Evolutionary conservation across 306 rosid species (phyloP).

Genomic region (Lathyrus oleraceus): DNA sequence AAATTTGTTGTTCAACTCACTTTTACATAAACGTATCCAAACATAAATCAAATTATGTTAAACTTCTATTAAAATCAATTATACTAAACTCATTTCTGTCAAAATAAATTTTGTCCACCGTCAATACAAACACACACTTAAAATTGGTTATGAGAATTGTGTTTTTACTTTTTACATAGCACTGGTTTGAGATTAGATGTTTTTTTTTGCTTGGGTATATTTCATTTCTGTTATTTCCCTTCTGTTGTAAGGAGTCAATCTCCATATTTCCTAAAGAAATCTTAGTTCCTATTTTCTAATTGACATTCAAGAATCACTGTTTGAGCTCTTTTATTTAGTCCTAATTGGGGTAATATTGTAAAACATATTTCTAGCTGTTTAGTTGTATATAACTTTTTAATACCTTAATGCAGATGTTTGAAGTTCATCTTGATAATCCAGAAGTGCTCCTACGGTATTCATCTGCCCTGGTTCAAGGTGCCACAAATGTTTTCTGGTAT

Average conservation of each 20-base stretch:
- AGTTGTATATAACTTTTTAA: conserved; percentile 27
- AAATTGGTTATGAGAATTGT: not conserved
- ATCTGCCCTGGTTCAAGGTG: conserved; percentile 97
- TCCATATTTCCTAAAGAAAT: conserved; percentile 1
- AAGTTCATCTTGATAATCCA: conserved; percentile 72
- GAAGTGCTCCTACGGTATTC: conserved; percentile 96
- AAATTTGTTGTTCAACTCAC: too few relatives aligned
- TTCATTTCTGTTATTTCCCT: conserved; percentile 23
- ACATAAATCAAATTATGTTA: too few relatives aligned
- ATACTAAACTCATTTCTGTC: too few relatives aligned
- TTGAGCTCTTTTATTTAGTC: not conserved
- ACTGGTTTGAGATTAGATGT: conserved; percentile 19
- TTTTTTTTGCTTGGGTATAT: conserved; percentile 3
- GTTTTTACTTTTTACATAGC: conserved; percentile 2
- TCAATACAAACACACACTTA: too few relatives aligned
- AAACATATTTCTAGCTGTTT: conserved; percentile 20
- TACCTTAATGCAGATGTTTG: conserved; percentile 73
- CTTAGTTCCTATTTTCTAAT: conserved; percentile 1
- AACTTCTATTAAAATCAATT: too few relatives aligned
- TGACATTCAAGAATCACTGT: not conserved
- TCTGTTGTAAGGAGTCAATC: conserved; percentile 1
- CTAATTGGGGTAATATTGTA: conserved; percentile 10
- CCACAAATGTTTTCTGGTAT: conserved; percentile 96
- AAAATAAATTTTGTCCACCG: too few relatives aligned
- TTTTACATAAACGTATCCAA: too few relatives aligned